These are phyloP conservation scores for Penicillium odoratum DNA, from an alignment of 495 filamentous ascomycete genomes.

Conservation along the genomic window DNA sequence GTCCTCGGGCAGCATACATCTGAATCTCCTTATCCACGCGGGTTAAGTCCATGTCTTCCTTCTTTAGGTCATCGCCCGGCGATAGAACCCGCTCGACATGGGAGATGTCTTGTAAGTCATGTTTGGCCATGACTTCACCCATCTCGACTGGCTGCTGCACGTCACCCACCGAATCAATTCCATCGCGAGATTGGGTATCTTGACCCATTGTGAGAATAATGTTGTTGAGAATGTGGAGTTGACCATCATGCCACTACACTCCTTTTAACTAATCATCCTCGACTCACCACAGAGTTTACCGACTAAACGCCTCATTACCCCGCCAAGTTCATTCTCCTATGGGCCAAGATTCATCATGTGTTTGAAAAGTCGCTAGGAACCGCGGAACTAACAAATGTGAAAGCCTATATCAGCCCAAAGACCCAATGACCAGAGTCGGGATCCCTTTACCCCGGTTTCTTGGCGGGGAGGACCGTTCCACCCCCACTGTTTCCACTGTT, in stretches of 20 bases:
- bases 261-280: background rate
- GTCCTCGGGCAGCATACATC: constrained; percentile 55
- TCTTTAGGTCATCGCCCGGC: constrained; percentile 37
- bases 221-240: background rate
- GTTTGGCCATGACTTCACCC: constrained; percentile 5
- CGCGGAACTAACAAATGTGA: background rate
- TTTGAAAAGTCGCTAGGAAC: background rate
- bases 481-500: background rate
- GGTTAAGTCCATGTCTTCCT: constrained; percentile 51
- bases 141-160: constrained; percentile 10
- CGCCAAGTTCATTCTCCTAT: background rate
- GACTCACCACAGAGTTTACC: background rate
- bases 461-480: constrained; percentile 15
- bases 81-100: constrained; percentile 51
- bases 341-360: constrained; percentile 2
- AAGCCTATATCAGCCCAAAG: constrained; percentile 6
- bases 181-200: constrained; percentile 4
- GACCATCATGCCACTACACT: background rate
- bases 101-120: constrained; percentile 39
- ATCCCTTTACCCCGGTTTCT: constrained; percentile 10
- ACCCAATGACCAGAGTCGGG: constrained; percentile 5
- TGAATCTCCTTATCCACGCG: constrained; percentile 65
- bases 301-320: background rate
- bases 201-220: constrained; percentile 12
- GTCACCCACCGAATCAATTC: constrained; percentile 7